A percentile compares a stretch with the other conserved stretches of the same genome.
These are phyloP conservation scores for Apiotrichum laibachii DNA, from an alignment of 1,284 basidiomycete species.

Conservation along the genomic window DNA sequence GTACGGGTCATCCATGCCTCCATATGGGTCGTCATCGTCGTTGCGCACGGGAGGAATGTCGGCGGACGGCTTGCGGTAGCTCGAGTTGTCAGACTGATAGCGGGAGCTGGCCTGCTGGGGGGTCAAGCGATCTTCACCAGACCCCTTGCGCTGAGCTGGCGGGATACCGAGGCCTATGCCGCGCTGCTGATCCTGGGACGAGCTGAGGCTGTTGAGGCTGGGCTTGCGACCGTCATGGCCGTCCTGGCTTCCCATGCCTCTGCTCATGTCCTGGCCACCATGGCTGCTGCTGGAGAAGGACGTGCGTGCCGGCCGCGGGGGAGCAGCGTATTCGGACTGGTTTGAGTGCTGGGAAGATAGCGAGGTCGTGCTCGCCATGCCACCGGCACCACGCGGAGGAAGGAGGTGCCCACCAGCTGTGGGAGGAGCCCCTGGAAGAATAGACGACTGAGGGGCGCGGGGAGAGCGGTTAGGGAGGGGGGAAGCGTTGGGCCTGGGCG, in stretches of 20 bases:
- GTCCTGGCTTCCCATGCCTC: neutral
- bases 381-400: neutral
- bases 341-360: neutral
- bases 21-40: slow-evolving; percentile 7
- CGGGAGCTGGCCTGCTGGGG: too few relatives aligned
- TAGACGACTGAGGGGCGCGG: neutral
- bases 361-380: neutral
- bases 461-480: neutral
- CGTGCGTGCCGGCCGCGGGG: neutral
- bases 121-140: neutral
- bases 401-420: neutral
- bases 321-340: neutral
- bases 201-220: neutral
- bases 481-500: neutral
- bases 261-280: neutral
- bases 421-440: neutral
- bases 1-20: slow-evolving; percentile 11
- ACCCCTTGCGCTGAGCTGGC: neutral
- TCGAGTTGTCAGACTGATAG: neutral
- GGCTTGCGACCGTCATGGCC: neutral
- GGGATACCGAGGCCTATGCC: slow-evolving; percentile 8
- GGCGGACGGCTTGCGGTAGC: slow-evolving; percentile 3
- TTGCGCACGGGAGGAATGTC: slow-evolving; percentile 3
- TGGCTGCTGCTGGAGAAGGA: neutral
- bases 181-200: neutral